These are phyloP conservation scores for Vaccinium vitisidaea DNA, from an alignment of 148 eudicot genomes.

Conservation along the genomic window DNA sequence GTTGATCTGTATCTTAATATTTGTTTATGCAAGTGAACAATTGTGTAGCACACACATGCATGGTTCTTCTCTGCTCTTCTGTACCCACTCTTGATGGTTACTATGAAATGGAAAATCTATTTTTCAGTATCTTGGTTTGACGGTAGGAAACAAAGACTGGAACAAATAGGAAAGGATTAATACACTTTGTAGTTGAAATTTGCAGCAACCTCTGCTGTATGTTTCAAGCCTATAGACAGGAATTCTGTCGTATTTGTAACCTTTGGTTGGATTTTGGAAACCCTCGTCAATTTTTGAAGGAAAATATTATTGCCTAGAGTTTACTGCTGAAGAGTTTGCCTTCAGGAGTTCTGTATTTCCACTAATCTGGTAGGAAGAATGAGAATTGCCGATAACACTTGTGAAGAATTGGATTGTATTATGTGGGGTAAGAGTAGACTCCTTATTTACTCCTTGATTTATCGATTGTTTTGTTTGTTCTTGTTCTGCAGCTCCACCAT, in stretches of 20 bases:
- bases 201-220: background rate
- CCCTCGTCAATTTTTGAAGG: background rate
- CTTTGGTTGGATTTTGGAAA: background rate
- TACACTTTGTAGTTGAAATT: background rate
- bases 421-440: background rate
- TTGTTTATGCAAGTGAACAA: background rate
- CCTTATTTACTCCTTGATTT: background rate
- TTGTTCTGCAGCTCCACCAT: constrained; percentile 68
- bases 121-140: background rate
- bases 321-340: background rate
- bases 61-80: background rate
- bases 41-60: background rate
- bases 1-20: background rate
- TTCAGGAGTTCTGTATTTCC: background rate
- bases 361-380: background rate
- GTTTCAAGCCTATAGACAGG: constrained; percentile 7
- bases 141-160: background rate
- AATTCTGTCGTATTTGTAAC: background rate
- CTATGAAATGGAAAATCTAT: background rate
- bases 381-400: background rate
- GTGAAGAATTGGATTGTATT: background rate
- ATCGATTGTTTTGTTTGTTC: constrained; percentile 4
- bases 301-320: background rate
- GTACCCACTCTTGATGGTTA: background rate
- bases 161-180: background rate